Evolutionary conservation across 257 asterid genomes (phyloP).

Genomic region (Marsdenia floribunda): DNA sequence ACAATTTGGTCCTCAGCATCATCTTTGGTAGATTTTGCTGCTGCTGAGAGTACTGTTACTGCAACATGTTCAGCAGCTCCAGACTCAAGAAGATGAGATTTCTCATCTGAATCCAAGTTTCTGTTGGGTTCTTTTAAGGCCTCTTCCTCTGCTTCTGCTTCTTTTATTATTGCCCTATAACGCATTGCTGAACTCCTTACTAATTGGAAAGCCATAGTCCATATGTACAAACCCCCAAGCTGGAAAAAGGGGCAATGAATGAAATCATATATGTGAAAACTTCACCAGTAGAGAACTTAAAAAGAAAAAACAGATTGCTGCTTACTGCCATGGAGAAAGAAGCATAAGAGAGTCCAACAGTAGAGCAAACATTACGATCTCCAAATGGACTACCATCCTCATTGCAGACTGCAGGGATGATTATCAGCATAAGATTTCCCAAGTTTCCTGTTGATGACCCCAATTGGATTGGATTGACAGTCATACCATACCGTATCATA

Average conservation of each 20-base stretch:
- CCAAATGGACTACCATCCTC: constrained; percentile 81
- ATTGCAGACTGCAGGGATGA: constrained; percentile 72
- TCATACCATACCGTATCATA: background rate
- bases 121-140: constrained; percentile 38
- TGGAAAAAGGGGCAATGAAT: constrained; percentile 10
- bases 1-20: constrained; percentile 20
- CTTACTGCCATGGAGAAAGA: constrained; percentile 93
- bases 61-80: constrained; percentile 23
- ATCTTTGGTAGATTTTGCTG: constrained; percentile 7
- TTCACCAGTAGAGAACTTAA: background rate
- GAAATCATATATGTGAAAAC: background rate
- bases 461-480: no score
- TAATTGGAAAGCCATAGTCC: constrained; percentile 68
- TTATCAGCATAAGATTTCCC: constrained; percentile 70
- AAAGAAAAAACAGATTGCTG: background rate
- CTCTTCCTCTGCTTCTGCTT: constrained; percentile 28
- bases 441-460: constrained; percentile 49
- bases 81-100: constrained; percentile 37
- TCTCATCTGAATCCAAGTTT: constrained; percentile 53
- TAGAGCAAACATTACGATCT: constrained; percentile 43
- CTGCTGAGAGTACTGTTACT: background rate
- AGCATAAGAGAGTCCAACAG: constrained; percentile 57
- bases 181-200: constrained; percentile 42
- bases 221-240: constrained; percentile 77
- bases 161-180: constrained; percentile 29